Base-by-base conservation (phyloP, 2,329 filamentous ascomycete genomes). In the Aspergillus quadrilineatus region DNA sequence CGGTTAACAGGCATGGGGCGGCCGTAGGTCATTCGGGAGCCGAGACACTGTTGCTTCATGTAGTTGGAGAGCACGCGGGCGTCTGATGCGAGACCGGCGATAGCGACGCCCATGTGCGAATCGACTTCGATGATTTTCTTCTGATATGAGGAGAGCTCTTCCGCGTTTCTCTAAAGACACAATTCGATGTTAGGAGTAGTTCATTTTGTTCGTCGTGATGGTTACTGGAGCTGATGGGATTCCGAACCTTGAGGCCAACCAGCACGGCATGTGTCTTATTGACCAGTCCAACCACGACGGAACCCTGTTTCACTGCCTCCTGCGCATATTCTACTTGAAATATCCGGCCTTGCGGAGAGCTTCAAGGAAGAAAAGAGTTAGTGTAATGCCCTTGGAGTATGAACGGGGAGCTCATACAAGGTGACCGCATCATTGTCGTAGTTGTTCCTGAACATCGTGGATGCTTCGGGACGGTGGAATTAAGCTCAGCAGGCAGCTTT, bases 341-440 rank as follows among this genome's bases (percentile, higher is more conserved):
- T 82, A 99, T 97, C 74, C 94, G 90, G 74, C 94, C 94, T 83
- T 99, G 94, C 62, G 94, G 94, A 69, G 94, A 99, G 86, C 92
- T 97, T 70, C 56, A 47, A 29, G 9, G 53, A 15, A 55, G 36
- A 36, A 48, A 34, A 37, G 22, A 63, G 60, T 67, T 56, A 66
- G 58, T 48, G 44, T 41, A 50, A 47, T 55, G 54, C 34, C 54
- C 29, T 48, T 52, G 52, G 42, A 53, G 37, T 49, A 58, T 57
- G 44, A 58, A 63, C 57, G 58, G 46, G 53, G 52, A 60, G 39
- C 63, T 36, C 69, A 65, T 84, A 96, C 92, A 97, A 99, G 80
- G 94, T 99, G 80, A 97, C 92, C 63, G 93, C 96, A 79, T 99
- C 94, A 86, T 99, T 99, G 82, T 99, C 94, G 84, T 99, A 99